phyloP scores from a whole-genome alignment of 371 early-diverging fungal genomes.

The Mucor velutinosus region DNA sequence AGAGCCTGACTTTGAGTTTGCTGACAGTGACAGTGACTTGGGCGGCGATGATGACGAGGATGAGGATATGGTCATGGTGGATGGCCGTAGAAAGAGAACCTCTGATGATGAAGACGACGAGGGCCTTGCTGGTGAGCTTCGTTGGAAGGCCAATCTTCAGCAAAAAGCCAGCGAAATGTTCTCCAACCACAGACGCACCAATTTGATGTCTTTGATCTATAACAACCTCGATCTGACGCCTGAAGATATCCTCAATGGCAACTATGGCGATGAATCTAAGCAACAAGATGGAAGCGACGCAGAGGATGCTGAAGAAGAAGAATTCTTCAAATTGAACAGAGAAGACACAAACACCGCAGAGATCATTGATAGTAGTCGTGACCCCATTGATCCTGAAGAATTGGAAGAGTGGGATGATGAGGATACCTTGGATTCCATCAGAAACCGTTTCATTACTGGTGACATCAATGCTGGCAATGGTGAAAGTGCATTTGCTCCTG shows the following conservation, averaged over 20 bases:
- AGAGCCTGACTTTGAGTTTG: slow-evolving; percentile 61
- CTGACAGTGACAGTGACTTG: slow-evolving; percentile 75
- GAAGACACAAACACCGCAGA: slow-evolving; percentile 38
- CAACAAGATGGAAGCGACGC: slow-evolving; percentile 42
- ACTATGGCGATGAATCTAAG: slow-evolving; percentile 35
- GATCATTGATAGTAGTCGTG: slow-evolving; percentile 71
- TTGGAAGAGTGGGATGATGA: slow-evolving; percentile 76
- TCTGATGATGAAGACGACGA: slow-evolving; percentile 51
- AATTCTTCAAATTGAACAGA: slow-evolving; percentile 68
- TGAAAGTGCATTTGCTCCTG: slow-evolving; percentile 41
- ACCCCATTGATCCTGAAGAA: slow-evolving; percentile 54
- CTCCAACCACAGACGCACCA: slow-evolving; percentile 63
- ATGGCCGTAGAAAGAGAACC: slow-evolving; percentile 36
- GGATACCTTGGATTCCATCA: slow-evolving; percentile 70
- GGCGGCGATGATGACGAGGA: slow-evolving; percentile 55
- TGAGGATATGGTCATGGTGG: slow-evolving; percentile 47
- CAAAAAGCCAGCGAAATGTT: slow-evolving; percentile 71
- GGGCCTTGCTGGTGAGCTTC: slow-evolving; percentile 59
- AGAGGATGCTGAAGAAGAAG: slow-evolving; percentile 61
- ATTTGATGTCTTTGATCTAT: slow-evolving; percentile 90
- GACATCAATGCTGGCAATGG: slow-evolving; percentile 46
- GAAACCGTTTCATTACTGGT: slow-evolving; percentile 85
- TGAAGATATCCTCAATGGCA: slow-evolving; percentile 56
- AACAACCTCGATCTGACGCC: slow-evolving; percentile 55
- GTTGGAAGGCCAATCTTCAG: slow-evolving; percentile 76